Evolutionary conservation across 2,329 filamentous ascomycete genomes (phyloP), one percentile per base, ranked within the genome.

Genomic region (Trichoderma endophyticum): DNA sequence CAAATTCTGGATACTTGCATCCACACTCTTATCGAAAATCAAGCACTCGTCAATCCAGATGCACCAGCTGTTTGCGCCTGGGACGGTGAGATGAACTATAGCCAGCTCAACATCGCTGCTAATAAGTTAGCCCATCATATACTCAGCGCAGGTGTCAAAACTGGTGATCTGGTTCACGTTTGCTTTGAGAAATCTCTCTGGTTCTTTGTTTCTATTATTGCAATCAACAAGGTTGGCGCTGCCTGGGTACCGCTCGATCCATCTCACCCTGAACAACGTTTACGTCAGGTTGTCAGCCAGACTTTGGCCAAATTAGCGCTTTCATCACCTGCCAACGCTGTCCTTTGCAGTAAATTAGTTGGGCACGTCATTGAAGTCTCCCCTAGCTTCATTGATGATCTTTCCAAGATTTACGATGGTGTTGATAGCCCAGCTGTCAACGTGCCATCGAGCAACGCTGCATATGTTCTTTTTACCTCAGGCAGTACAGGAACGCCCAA

Each of bases 401-500:
- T 64, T n/a, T 57, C 60, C 0, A 5, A 9, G 36, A 24, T 21
- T 9, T 24, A 57, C 7, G n/a, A 64, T 32, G 60, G 68, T 26
- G 11, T 32, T 6, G 3, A 18, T 24, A 60, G 32, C 12, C 68
- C 68, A 11, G 26, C 21, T 12, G 11, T 57, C 5, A 21, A 54
- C 12, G 69, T 71, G 1, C 11, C 66, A 4, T 36, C 73, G 3
- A 59, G 30, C 14, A 48, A 56, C n/a, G 64, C 72, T 15, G 72
- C 72, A 1, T 79, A 80, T 57, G 83, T 86, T 73, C 84, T 87
- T 73, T 89, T 88, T 76, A 89, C 87, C 3, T 88, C 86, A 1
- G 87, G 87, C 21, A 87, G 83, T 24, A 89, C 87, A 0, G 87
- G 87, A 6, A 80, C 79, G 7, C 87, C 87, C 0, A 89, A 89